A percentile compares a stretch with the other conserved stretches of the same genome.
phyloP scores from a whole-genome alignment of 1,139 yeast genomes.

The Taphrina deformans region DNA sequence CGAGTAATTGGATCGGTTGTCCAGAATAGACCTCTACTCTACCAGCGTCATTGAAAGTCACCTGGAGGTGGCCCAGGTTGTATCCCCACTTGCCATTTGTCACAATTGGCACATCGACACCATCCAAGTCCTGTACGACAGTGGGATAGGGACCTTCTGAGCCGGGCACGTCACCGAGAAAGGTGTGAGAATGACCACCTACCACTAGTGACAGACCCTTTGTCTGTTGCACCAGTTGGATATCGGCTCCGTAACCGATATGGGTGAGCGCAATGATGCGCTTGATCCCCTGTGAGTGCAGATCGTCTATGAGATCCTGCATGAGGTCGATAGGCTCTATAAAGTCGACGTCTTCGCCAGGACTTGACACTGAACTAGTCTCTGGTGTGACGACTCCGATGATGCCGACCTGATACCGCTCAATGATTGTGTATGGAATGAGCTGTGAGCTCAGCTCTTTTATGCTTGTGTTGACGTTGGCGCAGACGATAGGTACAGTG shows the following conservation, averaged over 20 bases:
- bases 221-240: constrained; percentile 15
- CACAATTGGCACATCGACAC: constrained; percentile 21
- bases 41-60: constrained; percentile 9
- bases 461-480: constrained; percentile 24
- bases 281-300: constrained; percentile 35
- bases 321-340: constrained; percentile 40
- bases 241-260: constrained; percentile 25
- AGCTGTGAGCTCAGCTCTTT: constrained; percentile 6
- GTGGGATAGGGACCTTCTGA: constrained; percentile 33
- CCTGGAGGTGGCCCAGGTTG: constrained; percentile 24
- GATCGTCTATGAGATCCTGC: constrained; percentile 40
- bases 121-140: constrained; percentile 13
- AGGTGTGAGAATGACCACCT: constrained; percentile 30
- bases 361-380: constrained; percentile 22
- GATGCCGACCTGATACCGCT: constrained; percentile 13
- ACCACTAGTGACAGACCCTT: constrained; percentile 25
- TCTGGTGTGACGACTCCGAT: constrained; percentile 29
- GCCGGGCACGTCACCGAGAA: constrained; percentile 23
- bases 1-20: constrained; percentile 23
- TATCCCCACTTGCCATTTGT: constrained; percentile 31
- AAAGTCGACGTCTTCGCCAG: constrained; percentile 21
- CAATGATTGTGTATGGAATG: constrained; percentile 9
- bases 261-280: constrained; percentile 30
- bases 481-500: constrained; percentile 29
- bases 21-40: constrained; percentile 17